Percentiles rank a stretch among this genome's conserved stretches.
These are phyloP conservation scores for Oidiodendron maius DNA, from an alignment of 495 filamentous ascomycete species.

Conservation along the genomic window DNA sequence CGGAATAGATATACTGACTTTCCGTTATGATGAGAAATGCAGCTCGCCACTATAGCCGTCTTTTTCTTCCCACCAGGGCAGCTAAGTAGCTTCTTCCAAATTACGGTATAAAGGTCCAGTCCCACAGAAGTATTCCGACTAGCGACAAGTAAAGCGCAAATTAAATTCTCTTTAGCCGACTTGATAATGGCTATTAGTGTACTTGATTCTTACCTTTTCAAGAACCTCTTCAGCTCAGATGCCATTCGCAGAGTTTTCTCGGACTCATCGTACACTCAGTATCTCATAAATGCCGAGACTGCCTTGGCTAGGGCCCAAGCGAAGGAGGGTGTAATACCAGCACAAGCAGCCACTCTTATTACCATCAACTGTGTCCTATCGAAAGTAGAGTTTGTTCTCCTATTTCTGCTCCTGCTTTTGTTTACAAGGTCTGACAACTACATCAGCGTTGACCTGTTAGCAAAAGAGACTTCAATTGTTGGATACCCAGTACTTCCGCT, in stretches of 20 bases:
- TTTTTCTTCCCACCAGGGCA: too few relatives aligned
- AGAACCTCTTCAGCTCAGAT: conserved; percentile 43
- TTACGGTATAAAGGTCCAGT: too few relatives aligned
- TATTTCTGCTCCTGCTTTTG: too few relatives aligned
- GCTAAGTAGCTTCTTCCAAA: too few relatives aligned
- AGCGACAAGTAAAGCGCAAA: too few relatives aligned
- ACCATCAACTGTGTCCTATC: too few relatives aligned
- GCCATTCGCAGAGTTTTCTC: conserved; percentile 31
- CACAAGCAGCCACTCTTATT: conserved; percentile 32
- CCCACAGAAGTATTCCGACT: too few relatives aligned
- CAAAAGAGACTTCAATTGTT: conserved; percentile 44
- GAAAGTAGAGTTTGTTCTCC: too few relatives aligned
- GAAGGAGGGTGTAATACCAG: conserved; percentile 36
- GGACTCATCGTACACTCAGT: conserved; percentile 1
- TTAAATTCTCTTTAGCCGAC: not conserved
- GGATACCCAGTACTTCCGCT: conserved; percentile 48
- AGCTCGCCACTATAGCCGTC: too few relatives aligned
- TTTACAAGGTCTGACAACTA: not conserved
- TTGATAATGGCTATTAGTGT: conserved; percentile 35
- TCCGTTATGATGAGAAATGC: too few relatives aligned
- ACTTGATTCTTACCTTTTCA: conserved; percentile 45
- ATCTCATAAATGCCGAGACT: conserved; percentile 39
- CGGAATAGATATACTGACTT: too few relatives aligned
- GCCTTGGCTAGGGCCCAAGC: conserved; percentile 43
- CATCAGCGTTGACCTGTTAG: conserved; percentile 16